Evolutionary conservation across 768 basidiomycete genomes (phyloP), one percentile per base, ranked within the genome.

Genomic region (Boletus rex-veris): DNA sequence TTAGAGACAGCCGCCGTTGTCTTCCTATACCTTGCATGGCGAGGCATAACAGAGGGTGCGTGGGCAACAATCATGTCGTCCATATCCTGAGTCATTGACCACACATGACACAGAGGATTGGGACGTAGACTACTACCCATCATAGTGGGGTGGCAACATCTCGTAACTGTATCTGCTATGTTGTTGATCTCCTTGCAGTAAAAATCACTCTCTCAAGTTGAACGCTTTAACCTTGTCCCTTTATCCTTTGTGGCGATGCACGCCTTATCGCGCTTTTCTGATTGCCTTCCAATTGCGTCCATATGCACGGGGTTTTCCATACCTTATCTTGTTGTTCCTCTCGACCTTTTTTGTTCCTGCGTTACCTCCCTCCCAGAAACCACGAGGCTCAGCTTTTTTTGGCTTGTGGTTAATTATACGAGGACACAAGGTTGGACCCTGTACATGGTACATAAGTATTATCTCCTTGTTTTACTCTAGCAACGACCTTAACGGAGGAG

Each of bases 1-100:
- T 74, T 96, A 43, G 91, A 96, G 65, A 90, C 90, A 0, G 84
- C 80, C 1, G 73, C 88, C 0, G 82, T 96, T 1, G 79, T 74
- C 11, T 72, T 81, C 4, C 57, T 96, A 18, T 93, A 82, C 67
- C 65, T 85, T 15, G 92, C 82, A n/a, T 96, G 94, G 94, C 77
- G 77, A 70, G 85, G 85, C 67, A 91, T 94, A 53, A 94, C 92
- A 16, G 92, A 95, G 83, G 90, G 90, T 85, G 53, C 46, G 80
- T 74, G 5, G 10, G 49, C 18, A 1, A 39, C 24, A 21, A 4
- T n/a, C 43, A 21, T 40, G 6, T 31, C 19, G 2, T 49, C 26
- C 3, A 8, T 42, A 36, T 21, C 12, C 16, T 21, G 7, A 48
- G 21, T 50, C 28, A 8, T 40, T 61, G 45, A 64, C 50, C 14